A percentile compares a stretch with the other conserved stretches of the same genome.
Conservation (phyloP, 441 rosid genomes). For the Jatropha podagrica region DNA sequence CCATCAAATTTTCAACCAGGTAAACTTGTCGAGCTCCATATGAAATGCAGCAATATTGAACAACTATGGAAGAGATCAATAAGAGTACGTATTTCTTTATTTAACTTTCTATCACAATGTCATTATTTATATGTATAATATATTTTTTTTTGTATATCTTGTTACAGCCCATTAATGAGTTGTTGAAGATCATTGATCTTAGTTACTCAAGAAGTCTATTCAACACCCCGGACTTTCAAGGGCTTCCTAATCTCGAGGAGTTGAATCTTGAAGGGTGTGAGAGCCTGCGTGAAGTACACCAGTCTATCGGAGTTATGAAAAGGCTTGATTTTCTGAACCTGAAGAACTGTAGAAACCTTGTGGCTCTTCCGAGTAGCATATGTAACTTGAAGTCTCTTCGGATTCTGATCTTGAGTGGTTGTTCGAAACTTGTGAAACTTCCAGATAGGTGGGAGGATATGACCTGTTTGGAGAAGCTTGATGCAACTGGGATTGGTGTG, state of each 20-base stretch:
- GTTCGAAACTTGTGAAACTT: not conserved
- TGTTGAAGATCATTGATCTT: conserved; percentile 29
- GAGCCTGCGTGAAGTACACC: conserved; percentile 7
- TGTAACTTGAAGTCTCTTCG: not conserved
- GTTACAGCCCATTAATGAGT: conserved; percentile 10
- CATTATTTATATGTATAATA: not conserved
- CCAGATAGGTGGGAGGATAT: not conserved
- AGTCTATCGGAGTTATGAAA: conserved; percentile 15
- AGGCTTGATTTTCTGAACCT: conserved; percentile 9
- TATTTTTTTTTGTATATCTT: conserved; percentile 17
- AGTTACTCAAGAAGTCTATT: conserved; percentile 16
- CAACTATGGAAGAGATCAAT: conserved; percentile 19
- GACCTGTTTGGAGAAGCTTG: not conserved
- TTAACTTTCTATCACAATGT: not conserved
- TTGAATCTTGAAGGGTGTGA: conserved; percentile 23
- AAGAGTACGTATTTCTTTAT: conserved; percentile 11
- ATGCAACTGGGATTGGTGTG: not conserved
- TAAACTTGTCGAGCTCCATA: conserved; percentile 23
- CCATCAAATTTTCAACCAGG: conserved; percentile 23
- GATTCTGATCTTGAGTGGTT: not conserved
- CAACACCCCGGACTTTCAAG: conserved; percentile 19
- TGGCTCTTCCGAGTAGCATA: not conserved
- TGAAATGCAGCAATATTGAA: conserved; percentile 22
- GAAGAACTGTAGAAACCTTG: not conserved
- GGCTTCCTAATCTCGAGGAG: conserved; percentile 22